Evolutionary conservation across 2,329 filamentous ascomycete genomes (phyloP).

Genomic region (Monosporascus sp.): DNA sequence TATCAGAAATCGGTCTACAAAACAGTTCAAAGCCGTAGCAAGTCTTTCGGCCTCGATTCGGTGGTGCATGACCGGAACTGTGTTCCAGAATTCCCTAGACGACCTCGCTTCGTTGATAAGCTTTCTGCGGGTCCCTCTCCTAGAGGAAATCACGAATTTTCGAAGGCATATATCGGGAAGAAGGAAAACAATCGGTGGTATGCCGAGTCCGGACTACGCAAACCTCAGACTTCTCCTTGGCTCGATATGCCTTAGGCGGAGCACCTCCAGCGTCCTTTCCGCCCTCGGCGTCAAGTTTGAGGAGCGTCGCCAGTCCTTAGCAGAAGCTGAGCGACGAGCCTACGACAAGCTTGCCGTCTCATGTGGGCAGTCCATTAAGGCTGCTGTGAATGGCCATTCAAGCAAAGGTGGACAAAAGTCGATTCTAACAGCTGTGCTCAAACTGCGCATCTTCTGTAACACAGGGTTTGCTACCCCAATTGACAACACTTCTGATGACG

Average conservation of each 20-base stretch:
- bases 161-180: constrained; percentile 8
- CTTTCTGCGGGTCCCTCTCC: constrained; percentile 13
- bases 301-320: constrained; percentile 4
- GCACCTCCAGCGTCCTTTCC: constrained; percentile 7
- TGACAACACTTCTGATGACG: not conserved
- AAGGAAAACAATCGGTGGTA: constrained; percentile 1
- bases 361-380: constrained; percentile 8
- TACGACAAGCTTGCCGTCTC: constrained; percentile 6
- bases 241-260: constrained; percentile 14
- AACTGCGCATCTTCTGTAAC: constrained; percentile 24
- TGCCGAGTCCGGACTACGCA: constrained; percentile 5
- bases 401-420: not conserved
- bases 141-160: constrained; percentile 8
- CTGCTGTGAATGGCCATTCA: constrained; percentile 1
- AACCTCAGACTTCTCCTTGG: constrained; percentile 13
- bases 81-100: constrained; percentile 16
- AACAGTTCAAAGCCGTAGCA: constrained; percentile 16
- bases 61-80: constrained; percentile 19
- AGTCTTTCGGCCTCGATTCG: constrained; percentile 11
- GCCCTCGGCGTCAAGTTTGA: constrained; percentile 6
- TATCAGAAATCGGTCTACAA: constrained; percentile 15
- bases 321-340: constrained; percentile 2
- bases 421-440: constrained; percentile 15
- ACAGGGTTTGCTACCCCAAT: not conserved
- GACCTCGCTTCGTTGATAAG: constrained; percentile 13